phyloP scores from a whole-genome alignment of 208 protist genomes.

The Lotmaria passim region DNA sequence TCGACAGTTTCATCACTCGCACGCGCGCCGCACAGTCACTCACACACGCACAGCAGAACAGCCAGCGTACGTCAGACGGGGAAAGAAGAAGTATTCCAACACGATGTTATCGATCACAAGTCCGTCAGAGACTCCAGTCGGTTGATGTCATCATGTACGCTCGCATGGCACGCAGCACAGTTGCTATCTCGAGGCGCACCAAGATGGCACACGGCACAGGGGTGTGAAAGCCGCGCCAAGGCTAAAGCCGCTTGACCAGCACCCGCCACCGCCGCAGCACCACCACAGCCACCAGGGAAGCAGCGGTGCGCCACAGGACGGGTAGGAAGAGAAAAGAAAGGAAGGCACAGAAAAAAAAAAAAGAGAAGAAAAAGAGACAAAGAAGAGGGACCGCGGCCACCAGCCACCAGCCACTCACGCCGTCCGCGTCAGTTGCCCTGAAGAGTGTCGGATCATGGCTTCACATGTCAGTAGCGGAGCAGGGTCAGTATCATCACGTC shows the following conservation, averaged over 20 bases:
- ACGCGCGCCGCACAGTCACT: conserved; percentile 4
- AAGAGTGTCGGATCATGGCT: conserved; percentile 28
- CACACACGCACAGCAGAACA: background rate
- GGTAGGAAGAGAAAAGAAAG: background rate
- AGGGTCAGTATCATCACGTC: conserved; percentile 26
- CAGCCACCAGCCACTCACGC: background rate
- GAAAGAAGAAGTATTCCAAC: conserved; percentile 32
- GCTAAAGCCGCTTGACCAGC: conserved; percentile 36
- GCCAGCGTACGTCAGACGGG: conserved; percentile 24
- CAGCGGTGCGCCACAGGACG: background rate
- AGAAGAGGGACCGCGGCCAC: background rate
- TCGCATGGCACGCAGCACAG: background rate
- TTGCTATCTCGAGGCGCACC: conserved; percentile 35
- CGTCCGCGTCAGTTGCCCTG: conserved; percentile 26
- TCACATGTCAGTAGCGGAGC: conserved; percentile 34
- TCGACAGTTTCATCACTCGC: conserved; percentile 51
- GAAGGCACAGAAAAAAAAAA: too few relatives aligned
- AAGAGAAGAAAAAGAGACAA: too few relatives aligned
- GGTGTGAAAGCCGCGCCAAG: conserved; percentile 39
- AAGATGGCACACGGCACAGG: conserved; percentile 41
- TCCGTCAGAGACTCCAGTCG: conserved; percentile 37
- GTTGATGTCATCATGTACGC: conserved; percentile 38
- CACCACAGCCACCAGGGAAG: background rate
- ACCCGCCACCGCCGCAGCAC: background rate
- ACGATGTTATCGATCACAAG: conserved; percentile 25